A percentile compares a stretch with the other conserved stretches of the same genome.
Evolutionary conservation across 2,329 filamentous ascomycete species (phyloP).

Genomic region (Phaeomoniella chlamydospora): DNA sequence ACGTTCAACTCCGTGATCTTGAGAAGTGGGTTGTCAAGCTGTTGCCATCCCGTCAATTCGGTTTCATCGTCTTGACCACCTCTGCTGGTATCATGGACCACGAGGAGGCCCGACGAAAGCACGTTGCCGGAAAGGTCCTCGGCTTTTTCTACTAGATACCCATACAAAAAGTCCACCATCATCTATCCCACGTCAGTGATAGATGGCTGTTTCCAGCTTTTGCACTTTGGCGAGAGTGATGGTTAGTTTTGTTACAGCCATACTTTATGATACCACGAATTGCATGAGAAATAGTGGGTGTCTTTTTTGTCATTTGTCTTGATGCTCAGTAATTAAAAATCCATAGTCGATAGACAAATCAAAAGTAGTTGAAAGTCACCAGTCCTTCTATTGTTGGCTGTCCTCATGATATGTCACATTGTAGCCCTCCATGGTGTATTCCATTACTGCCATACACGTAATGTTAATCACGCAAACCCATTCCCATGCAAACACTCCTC

Average conservation of each 20-base stretch:
- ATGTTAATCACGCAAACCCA: too few species aligned
- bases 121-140: conserved; percentile 98
- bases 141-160: conserved; percentile 90
- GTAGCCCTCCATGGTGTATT: too few species aligned
- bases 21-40: conserved; percentile 99
- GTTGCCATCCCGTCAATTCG: conserved; percentile 98
- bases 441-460: too few species aligned
- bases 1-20: conserved; percentile 91
- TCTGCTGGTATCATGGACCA: conserved; percentile 99
- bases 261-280: not conserved
- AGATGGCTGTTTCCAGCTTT: not conserved
- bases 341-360: too few species aligned
- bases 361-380: too few species aligned
- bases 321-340: too few species aligned
- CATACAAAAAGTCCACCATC: too few species aligned
- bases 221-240: conserved; percentile 1
- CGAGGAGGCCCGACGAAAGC: conserved; percentile 97
- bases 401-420: too few species aligned
- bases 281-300: too few species aligned
- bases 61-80: conserved; percentile 97
- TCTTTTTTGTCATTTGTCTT: too few species aligned
- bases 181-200: not conserved
- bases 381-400: too few species aligned
- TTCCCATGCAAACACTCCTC: too few species aligned
- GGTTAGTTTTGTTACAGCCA: not conserved